A percentile compares a stretch with the other conserved stretches of the same genome.
Evolutionary conservation across 73 alveolate species (phyloP).

Genomic region (Paramecium pentaurelia): DNA sequence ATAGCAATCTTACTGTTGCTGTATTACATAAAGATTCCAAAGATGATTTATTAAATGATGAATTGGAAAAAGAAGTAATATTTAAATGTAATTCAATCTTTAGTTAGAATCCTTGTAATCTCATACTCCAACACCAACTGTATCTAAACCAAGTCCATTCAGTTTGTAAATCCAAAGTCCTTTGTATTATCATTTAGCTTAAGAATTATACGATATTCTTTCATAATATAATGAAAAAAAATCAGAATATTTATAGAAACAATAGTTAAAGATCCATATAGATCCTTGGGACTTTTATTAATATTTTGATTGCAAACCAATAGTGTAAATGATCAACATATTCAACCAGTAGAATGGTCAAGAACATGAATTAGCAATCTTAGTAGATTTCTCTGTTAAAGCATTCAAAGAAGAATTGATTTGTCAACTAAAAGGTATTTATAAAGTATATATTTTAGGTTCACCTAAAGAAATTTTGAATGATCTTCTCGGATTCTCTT

Average conservation of each 20-base stretch:
- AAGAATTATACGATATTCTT: neutral
- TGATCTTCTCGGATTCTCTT: neutral
- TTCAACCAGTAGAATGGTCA: neutral
- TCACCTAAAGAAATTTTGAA: neutral
- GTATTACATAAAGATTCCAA: neutral
- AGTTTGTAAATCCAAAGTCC: neutral
- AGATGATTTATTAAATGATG: neutral
- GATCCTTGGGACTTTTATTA: constrained; percentile 49
- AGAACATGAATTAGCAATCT: neutral
- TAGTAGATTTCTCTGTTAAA: neutral
- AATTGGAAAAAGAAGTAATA: neutral
- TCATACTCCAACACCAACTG: neutral
- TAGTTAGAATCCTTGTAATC: constrained; percentile 17
- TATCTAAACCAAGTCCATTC: neutral
- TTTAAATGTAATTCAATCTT: neutral
- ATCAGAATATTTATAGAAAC: neutral
- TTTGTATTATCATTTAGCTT: constrained; percentile 6
- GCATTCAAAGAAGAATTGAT: neutral
- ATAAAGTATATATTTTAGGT: neutral
- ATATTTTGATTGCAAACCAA: constrained; percentile 39
- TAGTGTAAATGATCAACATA: neutral
- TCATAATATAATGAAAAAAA: neutral
- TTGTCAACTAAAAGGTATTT: neutral
- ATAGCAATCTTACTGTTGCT: constrained; percentile 19
- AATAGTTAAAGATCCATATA: neutral